Evolutionary conservation across 208 protist genomes (phyloP).

Genomic region (Trypanosoma cruzi): DNA sequence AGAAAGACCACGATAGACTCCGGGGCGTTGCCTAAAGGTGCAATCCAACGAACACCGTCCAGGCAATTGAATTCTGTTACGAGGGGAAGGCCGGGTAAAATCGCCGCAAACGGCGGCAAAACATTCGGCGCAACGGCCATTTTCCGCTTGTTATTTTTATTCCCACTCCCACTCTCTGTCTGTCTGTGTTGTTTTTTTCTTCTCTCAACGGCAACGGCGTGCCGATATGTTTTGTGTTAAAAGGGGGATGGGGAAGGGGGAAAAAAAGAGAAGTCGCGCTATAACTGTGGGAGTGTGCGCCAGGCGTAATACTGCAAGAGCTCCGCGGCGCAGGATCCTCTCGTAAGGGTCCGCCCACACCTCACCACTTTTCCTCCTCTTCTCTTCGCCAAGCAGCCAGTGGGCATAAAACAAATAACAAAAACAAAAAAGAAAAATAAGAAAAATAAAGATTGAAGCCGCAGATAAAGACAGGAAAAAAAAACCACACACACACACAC

Average conservation of each 20-base stretch:
- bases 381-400: too few relatives aligned
- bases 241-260: background rate
- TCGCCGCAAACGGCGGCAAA: conserved; percentile 47
- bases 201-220: background rate
- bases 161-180: background rate
- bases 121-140: background rate
- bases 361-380: too few relatives aligned
- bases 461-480: background rate
- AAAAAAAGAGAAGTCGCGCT: background rate
- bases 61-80: conserved; percentile 44
- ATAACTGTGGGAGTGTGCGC: too few relatives aligned
- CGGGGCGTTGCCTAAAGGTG: conserved; percentile 48
- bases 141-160: background rate
- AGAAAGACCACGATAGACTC: conserved; percentile 75
- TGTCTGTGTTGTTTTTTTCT: background rate
- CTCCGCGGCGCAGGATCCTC: too few relatives aligned
- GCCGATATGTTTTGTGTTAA: background rate
- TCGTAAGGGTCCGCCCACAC: too few relatives aligned
- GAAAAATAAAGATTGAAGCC: conserved; percentile 7
- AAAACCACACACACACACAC: background rate
- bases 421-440: background rate
- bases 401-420: background rate
- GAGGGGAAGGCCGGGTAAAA: conserved; percentile 68
- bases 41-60: conserved; percentile 49
- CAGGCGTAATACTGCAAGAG: too few relatives aligned